Evolutionary conservation across 2,329 filamentous ascomycete species (phyloP).

Genomic region (Penicillium occitanis): DNA sequence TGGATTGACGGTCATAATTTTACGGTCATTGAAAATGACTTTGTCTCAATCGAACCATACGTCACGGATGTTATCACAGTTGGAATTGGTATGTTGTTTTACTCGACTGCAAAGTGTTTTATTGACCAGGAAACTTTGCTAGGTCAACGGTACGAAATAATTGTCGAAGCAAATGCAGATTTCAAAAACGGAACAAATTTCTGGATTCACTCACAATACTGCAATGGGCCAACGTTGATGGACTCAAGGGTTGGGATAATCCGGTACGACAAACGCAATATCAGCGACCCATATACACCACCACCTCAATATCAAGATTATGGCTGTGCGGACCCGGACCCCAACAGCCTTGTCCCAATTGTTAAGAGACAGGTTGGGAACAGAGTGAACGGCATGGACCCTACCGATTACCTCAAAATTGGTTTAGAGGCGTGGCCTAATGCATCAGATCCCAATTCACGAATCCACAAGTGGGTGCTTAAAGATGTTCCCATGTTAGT

Average conservation of each 20-base stretch:
- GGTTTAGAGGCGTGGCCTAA: slow-evolving; percentile 5
- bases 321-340: too few relatives aligned
- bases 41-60: slow-evolving; percentile 58
- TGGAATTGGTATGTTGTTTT: slow-evolving; percentile 33
- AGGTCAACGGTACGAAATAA: slow-evolving; percentile 24
- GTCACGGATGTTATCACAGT: slow-evolving; percentile 46
- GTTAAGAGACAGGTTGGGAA: too few relatives aligned
- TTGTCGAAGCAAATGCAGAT: slow-evolving; percentile 31
- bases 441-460: slow-evolving; percentile 28
- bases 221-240: slow-evolving; percentile 38
- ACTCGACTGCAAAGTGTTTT: too few relatives aligned
- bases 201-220: slow-evolving; percentile 51
- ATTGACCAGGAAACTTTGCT: too few relatives aligned
- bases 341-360: too few relatives aligned
- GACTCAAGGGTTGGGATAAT: slow-evolving; percentile 52
- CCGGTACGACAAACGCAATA: slow-evolving; percentile 34
- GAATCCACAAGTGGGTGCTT: too few relatives aligned
- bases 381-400: too few relatives aligned
- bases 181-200: slow-evolving; percentile 26
- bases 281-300: slow-evolving; percentile 7
- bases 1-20: slow-evolving; percentile 48
- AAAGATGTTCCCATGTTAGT: too few relatives aligned
- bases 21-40: slow-evolving; percentile 55
- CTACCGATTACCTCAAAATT: slow-evolving; percentile 24
- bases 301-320: too few relatives aligned